Evolutionary conservation across 441 rosid genomes (phyloP), one percentile per base, ranked within the genome.

Genomic region (Dalechampia spathulata): DNA sequence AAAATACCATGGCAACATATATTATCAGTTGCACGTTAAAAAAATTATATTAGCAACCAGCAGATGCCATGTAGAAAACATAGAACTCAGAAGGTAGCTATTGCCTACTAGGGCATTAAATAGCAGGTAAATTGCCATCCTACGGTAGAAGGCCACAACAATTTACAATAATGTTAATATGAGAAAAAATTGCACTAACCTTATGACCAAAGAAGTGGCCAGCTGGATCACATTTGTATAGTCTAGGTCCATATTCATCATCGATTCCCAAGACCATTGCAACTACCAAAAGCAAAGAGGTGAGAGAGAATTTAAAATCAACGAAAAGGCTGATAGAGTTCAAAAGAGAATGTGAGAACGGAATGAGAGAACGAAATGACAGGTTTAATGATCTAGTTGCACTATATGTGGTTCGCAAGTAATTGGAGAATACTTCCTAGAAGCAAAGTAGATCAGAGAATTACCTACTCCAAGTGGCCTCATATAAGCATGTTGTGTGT

Each of bases 401-500:
- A 38, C 7, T 11, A 22, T 1, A 12, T 8, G 13, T 0, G 4
- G 2, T 36, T 10, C 0, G 21, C 4, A 22, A 4, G 34, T n/a
- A n/a, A n/a, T 4, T 30, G 34, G 34, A 8, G 8, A 3, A 8
- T 30, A 30, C 5, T 8, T 30, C 34, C 34, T 8, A 30, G 34
- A 30, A 3, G 4, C 5, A 4, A 7, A 59, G 49, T 32, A 57
- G 62, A 65, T 7, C 16, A 57, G 64, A 72, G 62, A 71, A 78
- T 45, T 71, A 78, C 98, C 96, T 56, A 92, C 94, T 68, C 99
- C 96, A 67, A 89, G 99, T 7, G 99, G 99, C 77, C 99, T 86
- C 99, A 89, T 86, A 68, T 92, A 92, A 49, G 99, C 99, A 82
- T 92, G 99, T 47, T 92, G 99, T 48, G 99, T 92, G 66, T 92